Percentiles rank a stretch among this genome's conserved stretches.
phyloP scores from a whole-genome alignment of 176 grass and related monocot species.

The Alopecurus myosuroides region DNA sequence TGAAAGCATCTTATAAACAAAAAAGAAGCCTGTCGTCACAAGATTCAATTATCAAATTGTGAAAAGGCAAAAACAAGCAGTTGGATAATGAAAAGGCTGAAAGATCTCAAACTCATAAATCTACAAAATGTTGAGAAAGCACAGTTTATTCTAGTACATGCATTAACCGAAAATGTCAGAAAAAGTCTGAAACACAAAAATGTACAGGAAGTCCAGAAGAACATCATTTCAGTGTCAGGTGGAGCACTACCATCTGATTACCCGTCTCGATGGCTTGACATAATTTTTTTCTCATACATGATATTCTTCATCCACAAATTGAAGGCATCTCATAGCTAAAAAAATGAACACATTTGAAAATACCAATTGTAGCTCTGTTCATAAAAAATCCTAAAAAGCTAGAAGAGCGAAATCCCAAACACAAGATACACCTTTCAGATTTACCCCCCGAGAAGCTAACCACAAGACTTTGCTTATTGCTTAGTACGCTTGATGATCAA shows the following conservation, averaged over 20 bases:
- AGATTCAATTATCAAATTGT: too few relatives aligned
- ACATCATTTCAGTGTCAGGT: background rate
- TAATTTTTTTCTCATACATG: too few relatives aligned
- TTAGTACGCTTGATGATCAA: too few relatives aligned
- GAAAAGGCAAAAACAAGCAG: too few relatives aligned
- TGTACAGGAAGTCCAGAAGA: background rate
- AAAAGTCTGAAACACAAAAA: background rate
- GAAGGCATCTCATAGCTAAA: background rate
- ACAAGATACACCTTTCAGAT: background rate
- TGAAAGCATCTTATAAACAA: too few relatives aligned
- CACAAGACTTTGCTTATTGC: background rate
- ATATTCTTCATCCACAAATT: background rate
- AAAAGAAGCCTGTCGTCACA: too few relatives aligned
- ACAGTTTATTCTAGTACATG: too few relatives aligned
- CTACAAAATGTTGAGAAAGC: too few relatives aligned
- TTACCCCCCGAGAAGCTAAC: background rate
- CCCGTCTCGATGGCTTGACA: too few relatives aligned
- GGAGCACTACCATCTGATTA: background rate
- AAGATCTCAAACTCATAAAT: too few relatives aligned
- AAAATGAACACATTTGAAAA: background rate
- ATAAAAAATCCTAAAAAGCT: too few relatives aligned
- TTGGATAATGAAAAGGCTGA: too few relatives aligned
- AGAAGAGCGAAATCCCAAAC: background rate
- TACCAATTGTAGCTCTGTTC: background rate
- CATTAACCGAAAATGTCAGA: background rate